phyloP scores from a whole-genome alignment of 371 early-diverging fungal genomes.

The Mucor ambiguus region DNA sequence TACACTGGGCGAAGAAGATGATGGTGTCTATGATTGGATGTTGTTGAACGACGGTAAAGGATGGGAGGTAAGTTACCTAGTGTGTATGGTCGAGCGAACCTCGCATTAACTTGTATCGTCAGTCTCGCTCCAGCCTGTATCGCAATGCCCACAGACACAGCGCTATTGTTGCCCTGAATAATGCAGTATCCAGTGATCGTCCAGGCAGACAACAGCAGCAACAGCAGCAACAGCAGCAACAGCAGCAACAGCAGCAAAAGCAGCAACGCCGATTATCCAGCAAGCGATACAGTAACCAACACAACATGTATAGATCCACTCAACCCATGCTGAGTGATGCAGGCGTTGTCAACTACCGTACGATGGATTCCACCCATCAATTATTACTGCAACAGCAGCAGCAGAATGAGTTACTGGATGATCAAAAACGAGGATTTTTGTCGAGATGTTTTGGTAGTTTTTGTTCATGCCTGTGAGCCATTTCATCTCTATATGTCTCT shows the following conservation, averaged over 20 bases:
- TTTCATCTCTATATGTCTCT: neutral
- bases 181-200: constrained; percentile 20
- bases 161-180: constrained; percentile 22
- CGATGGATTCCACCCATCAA: constrained; percentile 24
- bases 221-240: constrained; percentile 12
- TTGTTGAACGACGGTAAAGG: constrained; percentile 51
- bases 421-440: constrained; percentile 24
- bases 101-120: neutral
- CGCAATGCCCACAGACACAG: constrained; percentile 20
- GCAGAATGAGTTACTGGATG: constrained; percentile 10
- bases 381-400: constrained; percentile 23
- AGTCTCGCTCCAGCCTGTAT: constrained; percentile 26
- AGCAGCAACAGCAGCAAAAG: constrained; percentile 5
- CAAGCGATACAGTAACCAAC: constrained; percentile 20
- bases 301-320: constrained; percentile 23
- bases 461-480: constrained; percentile 15
- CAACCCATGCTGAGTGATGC: constrained; percentile 27
- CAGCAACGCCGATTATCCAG: constrained; percentile 19
- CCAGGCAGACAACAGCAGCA: constrained; percentile 10
- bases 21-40: constrained; percentile 95
- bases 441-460: constrained; percentile 16
- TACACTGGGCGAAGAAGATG: constrained; percentile 73
- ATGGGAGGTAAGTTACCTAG: constrained; percentile 41
- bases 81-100: neutral
- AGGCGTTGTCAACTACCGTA: constrained; percentile 23